Evolutionary conservation across 129 eudicot species (phyloP), one percentile per base, ranked within the genome.

Genomic region (Ambrosia artemisiifolia): DNA sequence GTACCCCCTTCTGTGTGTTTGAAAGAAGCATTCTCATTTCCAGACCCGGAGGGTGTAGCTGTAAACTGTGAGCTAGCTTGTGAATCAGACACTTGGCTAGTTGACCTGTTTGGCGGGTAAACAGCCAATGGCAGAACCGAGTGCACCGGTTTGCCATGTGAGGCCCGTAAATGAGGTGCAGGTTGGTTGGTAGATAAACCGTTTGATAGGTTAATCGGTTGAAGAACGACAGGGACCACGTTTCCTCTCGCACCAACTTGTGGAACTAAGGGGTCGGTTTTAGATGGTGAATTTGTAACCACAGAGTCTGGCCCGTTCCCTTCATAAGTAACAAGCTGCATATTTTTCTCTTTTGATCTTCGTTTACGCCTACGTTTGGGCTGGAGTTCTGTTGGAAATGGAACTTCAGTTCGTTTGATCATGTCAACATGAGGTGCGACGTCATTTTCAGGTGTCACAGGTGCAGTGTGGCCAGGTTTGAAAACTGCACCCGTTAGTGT

Each of bases 401-500:
- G 83, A 12, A 85, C 64, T 47, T 77, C 87, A 53, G 83, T 76
- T 53, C 98, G 83, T 70, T 75, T 65, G 65, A 90, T 94, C 96
- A 85, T 84, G 55, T 74, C 93, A 54, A 78, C 83, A 83, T 80
- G 83, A 16, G 98, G 98, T 9, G 97, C 97, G 66, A 94, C 81
- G 8, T 94, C 98, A 78, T 90, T 90, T 51, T 84, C 97, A 61
- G 87, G 78, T 18, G 97, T 85, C 48, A 94, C 82, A 0, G 98
- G 98, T n/a, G 85, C 85, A 74, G 61, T 81, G 42, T 90, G 91
- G 9, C 97, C 98, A 10, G 98, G 93, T 84, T 94, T 94, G 71
- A 94, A 94, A 65, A 90, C 97, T 43, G 88, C 88, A 20, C 98
- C 98, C 69, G 91, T 85, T 57, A 94, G 73, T 70, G 73, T 84